Evolutionary conservation across 2,329 filamentous ascomycete genomes (phyloP).

Genomic region (Clonostachys rhizophaga): DNA sequence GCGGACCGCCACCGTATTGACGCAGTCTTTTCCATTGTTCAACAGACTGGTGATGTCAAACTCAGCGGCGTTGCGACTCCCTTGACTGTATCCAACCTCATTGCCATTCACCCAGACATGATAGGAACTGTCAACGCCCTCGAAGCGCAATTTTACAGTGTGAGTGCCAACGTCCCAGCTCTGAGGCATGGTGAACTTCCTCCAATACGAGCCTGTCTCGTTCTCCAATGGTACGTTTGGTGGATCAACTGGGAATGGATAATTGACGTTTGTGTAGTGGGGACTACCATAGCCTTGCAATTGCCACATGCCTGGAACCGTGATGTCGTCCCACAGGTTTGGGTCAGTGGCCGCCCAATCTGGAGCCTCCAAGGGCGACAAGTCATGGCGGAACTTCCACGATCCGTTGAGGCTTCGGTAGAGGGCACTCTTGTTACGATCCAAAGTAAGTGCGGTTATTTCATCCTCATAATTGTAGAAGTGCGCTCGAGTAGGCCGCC

Average conservation of each 20-base stretch:
- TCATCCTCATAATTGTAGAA: constrained; percentile 49
- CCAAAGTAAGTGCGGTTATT: constrained; percentile 36
- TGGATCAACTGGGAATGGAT: constrained; percentile 31
- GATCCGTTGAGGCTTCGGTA: constrained; percentile 34
- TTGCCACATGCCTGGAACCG: constrained; percentile 67
- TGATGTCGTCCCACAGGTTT: constrained; percentile 31
- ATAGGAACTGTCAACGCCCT: constrained; percentile 68
- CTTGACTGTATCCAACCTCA: constrained; percentile 64
- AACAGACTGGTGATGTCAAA: constrained; percentile 58
- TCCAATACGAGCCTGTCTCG: constrained; percentile 58
- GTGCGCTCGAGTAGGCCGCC: constrained; percentile 49
- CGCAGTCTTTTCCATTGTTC: constrained; percentile 13
- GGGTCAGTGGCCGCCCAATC: constrained; percentile 6
- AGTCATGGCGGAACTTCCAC: constrained; percentile 28
- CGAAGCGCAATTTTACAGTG: constrained; percentile 58
- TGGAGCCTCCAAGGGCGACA: constrained; percentile 18
- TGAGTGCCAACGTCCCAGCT: constrained; percentile 33
- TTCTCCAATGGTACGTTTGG: constrained; percentile 60
- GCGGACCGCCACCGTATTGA: constrained; percentile 55
- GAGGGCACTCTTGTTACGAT: constrained; percentile 1
- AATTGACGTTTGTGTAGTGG: constrained; percentile 62
- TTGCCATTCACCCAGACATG: constrained; percentile 64
- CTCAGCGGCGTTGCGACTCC: constrained; percentile 63
- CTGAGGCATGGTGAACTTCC: constrained; percentile 46
- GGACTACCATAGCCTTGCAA: constrained; percentile 62